Conservation (phyloP, 1,139 yeast genomes). For the Hansenula lynferdii region DNA sequence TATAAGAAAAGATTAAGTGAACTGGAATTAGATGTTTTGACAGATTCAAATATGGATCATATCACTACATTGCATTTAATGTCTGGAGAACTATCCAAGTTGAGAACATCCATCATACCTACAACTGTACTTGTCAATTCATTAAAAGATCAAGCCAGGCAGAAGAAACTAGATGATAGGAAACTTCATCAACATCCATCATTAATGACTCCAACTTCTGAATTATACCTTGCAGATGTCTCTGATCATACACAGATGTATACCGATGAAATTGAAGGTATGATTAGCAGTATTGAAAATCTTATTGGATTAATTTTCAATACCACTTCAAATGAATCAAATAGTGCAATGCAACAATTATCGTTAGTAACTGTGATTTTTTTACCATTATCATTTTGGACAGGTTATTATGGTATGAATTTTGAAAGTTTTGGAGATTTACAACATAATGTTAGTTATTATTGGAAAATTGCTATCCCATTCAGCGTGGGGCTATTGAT, state of each 20-base stretch:
- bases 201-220: slow-evolving; percentile 18
- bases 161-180: too few species aligned
- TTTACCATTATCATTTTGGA: slow-evolving; percentile 48
- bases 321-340: slow-evolving; percentile 46
- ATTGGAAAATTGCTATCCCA: slow-evolving; percentile 49
- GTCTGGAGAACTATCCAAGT: slow-evolving; percentile 43
- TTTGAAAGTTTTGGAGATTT: slow-evolving; percentile 44
- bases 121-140: slow-evolving; percentile 39
- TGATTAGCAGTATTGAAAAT: slow-evolving; percentile 44
- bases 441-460: slow-evolving; percentile 36
- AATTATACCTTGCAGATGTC: slow-evolving; percentile 45
- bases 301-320: slow-evolving; percentile 47
- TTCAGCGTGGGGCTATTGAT: slow-evolving; percentile 36
- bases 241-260: slow-evolving; percentile 46
- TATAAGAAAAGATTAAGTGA: slow-evolving; percentile 44
- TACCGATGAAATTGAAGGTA: slow-evolving; percentile 45
- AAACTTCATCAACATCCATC: too few species aligned
- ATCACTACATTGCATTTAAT: slow-evolving; percentile 47
- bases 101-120: slow-evolving; percentile 40
- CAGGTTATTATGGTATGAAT: slow-evolving; percentile 58
- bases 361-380: slow-evolving; percentile 49
- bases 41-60: slow-evolving; percentile 42
- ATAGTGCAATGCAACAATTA: slow-evolving; percentile 44
- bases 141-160: slow-evolving; percentile 32
- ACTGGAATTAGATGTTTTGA: slow-evolving; percentile 43